Percentiles rank a stretch among this genome's conserved stretches.
Conservation (phyloP, 2,329 filamentous ascomycete species). For the Xylaria sp. region DNA sequence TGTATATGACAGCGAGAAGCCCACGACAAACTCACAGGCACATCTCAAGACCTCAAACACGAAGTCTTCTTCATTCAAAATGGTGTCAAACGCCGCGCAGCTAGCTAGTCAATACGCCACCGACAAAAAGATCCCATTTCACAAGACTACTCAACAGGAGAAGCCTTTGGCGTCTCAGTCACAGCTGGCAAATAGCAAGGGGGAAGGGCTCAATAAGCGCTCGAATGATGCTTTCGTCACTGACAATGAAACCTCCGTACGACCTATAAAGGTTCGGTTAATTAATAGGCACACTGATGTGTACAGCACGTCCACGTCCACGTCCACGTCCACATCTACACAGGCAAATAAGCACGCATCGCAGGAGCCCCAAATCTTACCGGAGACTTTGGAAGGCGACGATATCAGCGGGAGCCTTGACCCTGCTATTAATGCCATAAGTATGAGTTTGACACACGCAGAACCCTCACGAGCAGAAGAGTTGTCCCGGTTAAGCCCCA, state of each 20-base stretch:
- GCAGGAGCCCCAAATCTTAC: not conserved
- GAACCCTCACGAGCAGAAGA: not conserved
- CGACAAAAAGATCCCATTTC: not conserved
- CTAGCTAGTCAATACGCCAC: not conserved
- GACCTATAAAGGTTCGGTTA: constrained; percentile 4
- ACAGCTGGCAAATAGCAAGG: not conserved
- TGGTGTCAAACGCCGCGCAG: not conserved
- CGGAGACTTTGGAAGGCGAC: not conserved
- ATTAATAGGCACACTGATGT: constrained; percentile 1
- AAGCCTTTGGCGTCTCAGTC: not conserved
- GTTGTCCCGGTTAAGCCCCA: not conserved
- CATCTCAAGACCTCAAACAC: not conserved
- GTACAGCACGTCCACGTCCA: not conserved
- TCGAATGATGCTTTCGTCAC: not conserved
- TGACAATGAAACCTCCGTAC: not conserved
- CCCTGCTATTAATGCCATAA: not conserved
- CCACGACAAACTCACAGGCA: not conserved
- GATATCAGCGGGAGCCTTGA: not conserved
- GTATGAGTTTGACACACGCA: not conserved
- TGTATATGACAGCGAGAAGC: not conserved
- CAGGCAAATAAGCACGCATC: not conserved
- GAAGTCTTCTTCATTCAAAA: constrained; percentile 1
- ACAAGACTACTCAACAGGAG: not conserved
- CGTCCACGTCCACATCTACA: not conserved
- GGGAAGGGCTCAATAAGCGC: not conserved